Conservation (phyloP, 805 yeast genomes). For the Scheffersomyces spartinae region DNA sequence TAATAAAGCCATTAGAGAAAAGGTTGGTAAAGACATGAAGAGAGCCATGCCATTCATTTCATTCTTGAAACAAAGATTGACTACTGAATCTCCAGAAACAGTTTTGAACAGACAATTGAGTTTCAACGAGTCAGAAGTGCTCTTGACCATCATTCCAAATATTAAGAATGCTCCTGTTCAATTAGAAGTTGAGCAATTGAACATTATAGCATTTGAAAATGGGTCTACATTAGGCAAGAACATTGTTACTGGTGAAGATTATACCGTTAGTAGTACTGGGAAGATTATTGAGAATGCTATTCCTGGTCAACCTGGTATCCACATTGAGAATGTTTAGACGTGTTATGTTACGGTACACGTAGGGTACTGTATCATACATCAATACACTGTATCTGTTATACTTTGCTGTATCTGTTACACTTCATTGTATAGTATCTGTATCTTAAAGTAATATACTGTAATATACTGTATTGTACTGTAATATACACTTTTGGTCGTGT, state of each 20-base stretch:
- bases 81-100: conserved; percentile 53
- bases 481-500: too few species aligned
- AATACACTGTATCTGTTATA: too few species aligned
- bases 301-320: conserved; percentile 90
- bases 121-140: conserved; percentile 64
- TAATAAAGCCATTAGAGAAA: conserved; percentile 49
- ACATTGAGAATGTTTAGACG: conserved; percentile 57
- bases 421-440: too few species aligned
- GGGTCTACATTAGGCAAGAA: conserved; percentile 57
- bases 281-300: conserved; percentile 74
- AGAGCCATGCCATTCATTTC: conserved; percentile 97
- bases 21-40: conserved; percentile 83
- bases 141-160: conserved; percentile 43
- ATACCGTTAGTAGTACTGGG: conserved; percentile 49
- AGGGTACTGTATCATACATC: too few species aligned
- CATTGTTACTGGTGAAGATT: conserved; percentile 56
- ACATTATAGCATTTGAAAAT: conserved; percentile 50
- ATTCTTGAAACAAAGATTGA: conserved; percentile 69
- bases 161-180: conserved; percentile 57
- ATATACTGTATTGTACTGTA: too few species aligned
- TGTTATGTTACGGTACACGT: too few species aligned
- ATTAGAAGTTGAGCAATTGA: conserved; percentile 39
- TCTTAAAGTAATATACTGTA: too few species aligned
- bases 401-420: too few species aligned
- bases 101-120: conserved; percentile 86